Percentiles rank a stretch among this genome's conserved stretches.
phyloP scores from a whole-genome alignment of 768 basidiomycete genomes.

The Lactifluus piperatus region DNA sequence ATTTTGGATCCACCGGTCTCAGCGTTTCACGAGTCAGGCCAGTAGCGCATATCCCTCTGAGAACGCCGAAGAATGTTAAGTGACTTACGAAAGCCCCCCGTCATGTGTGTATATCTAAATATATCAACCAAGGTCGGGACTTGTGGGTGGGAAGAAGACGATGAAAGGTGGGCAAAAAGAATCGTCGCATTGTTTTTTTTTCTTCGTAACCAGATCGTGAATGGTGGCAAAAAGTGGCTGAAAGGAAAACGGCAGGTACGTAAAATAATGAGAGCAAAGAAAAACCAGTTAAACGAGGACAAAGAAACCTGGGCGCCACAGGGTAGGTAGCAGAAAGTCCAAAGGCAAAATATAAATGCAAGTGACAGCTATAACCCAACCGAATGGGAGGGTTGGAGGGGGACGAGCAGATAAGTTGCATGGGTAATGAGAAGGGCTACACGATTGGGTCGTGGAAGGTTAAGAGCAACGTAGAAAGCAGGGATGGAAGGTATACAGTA shows the following conservation, averaged over 20 bases:
- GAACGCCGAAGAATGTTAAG: neutral
- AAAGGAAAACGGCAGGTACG: neutral
- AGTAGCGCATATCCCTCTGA: neutral
- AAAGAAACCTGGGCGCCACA: neutral
- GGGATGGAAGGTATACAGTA: neutral
- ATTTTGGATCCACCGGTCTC: no score
- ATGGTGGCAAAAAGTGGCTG: neutral
- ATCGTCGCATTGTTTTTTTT: slow-evolving; percentile 15
- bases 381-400: neutral
- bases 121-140: neutral
- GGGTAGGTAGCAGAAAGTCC: neutral
- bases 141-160: neutral
- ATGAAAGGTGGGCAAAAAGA: neutral
- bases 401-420: neutral
- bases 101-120: neutral
- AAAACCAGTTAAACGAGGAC: neutral
- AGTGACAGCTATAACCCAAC: neutral
- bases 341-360: neutral
- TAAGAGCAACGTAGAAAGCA: neutral
- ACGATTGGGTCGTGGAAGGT: slow-evolving; percentile 1
- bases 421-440: neutral
- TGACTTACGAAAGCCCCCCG: neutral
- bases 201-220: slow-evolving; percentile 15
- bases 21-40: no score
- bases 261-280: slow-evolving; percentile 2